These are phyloP conservation scores for Talaromyces sp. DNA, from an alignment of 2,329 filamentous ascomycete genomes.

Conservation along the genomic window DNA sequence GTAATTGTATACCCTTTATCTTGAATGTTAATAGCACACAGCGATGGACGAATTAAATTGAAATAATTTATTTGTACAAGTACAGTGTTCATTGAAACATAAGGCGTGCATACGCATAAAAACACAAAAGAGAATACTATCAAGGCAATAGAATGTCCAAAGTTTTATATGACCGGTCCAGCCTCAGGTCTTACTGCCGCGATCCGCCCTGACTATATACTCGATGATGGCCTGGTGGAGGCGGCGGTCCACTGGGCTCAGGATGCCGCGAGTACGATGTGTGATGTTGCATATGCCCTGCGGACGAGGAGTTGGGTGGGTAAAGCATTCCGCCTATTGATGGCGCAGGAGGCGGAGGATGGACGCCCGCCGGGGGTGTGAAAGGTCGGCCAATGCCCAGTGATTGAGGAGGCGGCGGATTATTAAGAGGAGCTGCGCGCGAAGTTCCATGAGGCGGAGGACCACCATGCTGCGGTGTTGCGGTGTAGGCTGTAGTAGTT, in stretches of 20 bases:
- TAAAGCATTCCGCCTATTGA: slow-evolving; percentile 24
- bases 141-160: not conserved
- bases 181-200: not conserved
- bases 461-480: slow-evolving; percentile 16
- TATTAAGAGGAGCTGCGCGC: slow-evolving; percentile 12
- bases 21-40: not conserved
- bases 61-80: not conserved
- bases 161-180: not conserved
- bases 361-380: slow-evolving; percentile 33
- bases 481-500: slow-evolving; percentile 26
- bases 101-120: not conserved
- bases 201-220: slow-evolving; percentile 31
- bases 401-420: slow-evolving; percentile 21
- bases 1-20: not conserved
- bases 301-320: slow-evolving; percentile 10
- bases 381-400: slow-evolving; percentile 31
- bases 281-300: slow-evolving; percentile 5
- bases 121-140: not conserved
- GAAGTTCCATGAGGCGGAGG: slow-evolving; percentile 1
- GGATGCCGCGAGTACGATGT: slow-evolving; percentile 7
- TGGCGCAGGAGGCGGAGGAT: slow-evolving; percentile 17
- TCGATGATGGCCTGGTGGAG: slow-evolving; percentile 27
- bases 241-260: slow-evolving; percentile 7
- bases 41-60: not conserved
- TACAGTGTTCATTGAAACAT: not conserved